Evolutionary conservation across 495 filamentous ascomycete species (phyloP).

Genomic region (Pyrenula aspistea): DNA sequence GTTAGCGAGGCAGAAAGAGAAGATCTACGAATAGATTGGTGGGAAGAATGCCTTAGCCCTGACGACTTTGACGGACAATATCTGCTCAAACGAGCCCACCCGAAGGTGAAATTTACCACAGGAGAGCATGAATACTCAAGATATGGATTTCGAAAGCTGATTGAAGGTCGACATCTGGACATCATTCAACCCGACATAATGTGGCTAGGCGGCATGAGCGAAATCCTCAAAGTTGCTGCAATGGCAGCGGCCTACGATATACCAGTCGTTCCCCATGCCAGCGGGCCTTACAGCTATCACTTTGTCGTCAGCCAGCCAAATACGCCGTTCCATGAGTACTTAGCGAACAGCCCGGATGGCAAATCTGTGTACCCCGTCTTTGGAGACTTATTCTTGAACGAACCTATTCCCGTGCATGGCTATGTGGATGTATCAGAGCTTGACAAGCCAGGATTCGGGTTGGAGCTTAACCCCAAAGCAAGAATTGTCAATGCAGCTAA

Average conservation of each 20-base stretch:
- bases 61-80: constrained; percentile 86
- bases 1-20: constrained; percentile 66
- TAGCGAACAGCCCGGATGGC: constrained; percentile 78
- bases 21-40: constrained; percentile 87
- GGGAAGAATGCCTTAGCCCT: constrained; percentile 83
- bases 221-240: constrained; percentile 77
- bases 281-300: constrained; percentile 88
- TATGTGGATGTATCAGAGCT: constrained; percentile 65
- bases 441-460: constrained; percentile 83
- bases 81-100: constrained; percentile 78
- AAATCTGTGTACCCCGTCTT: constrained; percentile 83
- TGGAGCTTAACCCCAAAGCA: constrained; percentile 74
- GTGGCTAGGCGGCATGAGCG: constrained; percentile 91
- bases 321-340: constrained; percentile 87
- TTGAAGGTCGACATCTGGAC: constrained; percentile 82
- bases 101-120: constrained; percentile 85
- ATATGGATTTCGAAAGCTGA: constrained; percentile 87
- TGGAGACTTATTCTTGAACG: constrained; percentile 79
- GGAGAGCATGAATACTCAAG: constrained; percentile 90
- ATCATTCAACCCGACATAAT: constrained; percentile 93
- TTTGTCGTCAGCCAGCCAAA: constrained; percentile 85
- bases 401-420: constrained; percentile 75
- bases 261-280: constrained; percentile 87
- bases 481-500: constrained; percentile 60
- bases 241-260: constrained; percentile 88